Conservation (phyloP, 75 land plant species). For the Selaginella moellendorffii region DNA sequence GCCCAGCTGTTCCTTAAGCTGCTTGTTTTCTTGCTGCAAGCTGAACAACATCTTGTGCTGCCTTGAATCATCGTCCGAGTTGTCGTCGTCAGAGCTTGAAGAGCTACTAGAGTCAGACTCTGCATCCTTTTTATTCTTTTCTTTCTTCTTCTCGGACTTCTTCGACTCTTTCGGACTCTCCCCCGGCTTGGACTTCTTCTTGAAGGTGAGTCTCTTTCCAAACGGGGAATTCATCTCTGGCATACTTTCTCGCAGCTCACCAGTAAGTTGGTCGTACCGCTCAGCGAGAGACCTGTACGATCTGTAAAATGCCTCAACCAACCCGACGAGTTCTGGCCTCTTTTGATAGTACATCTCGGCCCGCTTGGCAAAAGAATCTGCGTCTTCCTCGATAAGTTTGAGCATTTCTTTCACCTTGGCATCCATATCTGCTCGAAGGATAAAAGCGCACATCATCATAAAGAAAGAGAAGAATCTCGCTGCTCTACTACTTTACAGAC, state of each 20-base stretch:
- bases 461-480: too few relatives aligned
- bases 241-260: slow-evolving; percentile 26
- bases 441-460: too few relatives aligned
- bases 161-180: slow-evolving; percentile 24
- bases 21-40: neutral
- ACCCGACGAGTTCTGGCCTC: slow-evolving; percentile 48
- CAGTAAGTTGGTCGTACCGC: slow-evolving; percentile 61
- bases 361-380: slow-evolving; percentile 65
- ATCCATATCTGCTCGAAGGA: slow-evolving; percentile 76
- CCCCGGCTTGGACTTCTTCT: slow-evolving; percentile 10
- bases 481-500: too few relatives aligned
- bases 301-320: slow-evolving; percentile 58
- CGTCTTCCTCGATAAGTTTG: slow-evolving; percentile 66
- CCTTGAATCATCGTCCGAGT: neutral
- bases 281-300: slow-evolving; percentile 64
- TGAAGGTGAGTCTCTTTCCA: slow-evolving; percentile 2
- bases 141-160: slow-evolving; percentile 10
- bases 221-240: neutral
- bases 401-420: slow-evolving; percentile 42
- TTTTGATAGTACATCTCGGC: slow-evolving; percentile 76
- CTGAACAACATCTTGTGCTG: slow-evolving; percentile 3
- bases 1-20: neutral
- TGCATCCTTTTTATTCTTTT: slow-evolving; percentile 25
- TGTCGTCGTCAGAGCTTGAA: slow-evolving; percentile 13
- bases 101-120: slow-evolving; percentile 16